These are phyloP conservation scores for Dichomitus squalens DNA, from an alignment of 1,284 basidiomycete genomes.

Conservation along the genomic window DNA sequence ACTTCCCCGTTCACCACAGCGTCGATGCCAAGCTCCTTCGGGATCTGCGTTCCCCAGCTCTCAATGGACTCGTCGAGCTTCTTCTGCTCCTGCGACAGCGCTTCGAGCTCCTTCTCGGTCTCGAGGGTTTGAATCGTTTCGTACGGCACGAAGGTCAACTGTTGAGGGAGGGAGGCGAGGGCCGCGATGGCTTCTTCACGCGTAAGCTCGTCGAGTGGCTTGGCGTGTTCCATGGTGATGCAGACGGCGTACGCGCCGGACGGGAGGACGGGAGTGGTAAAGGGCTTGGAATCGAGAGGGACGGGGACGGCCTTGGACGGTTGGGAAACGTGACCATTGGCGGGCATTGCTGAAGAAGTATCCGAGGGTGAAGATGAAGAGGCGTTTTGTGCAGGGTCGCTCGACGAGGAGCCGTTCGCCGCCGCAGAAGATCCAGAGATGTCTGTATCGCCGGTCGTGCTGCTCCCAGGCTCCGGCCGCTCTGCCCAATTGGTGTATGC, in stretches of 20 bases:
- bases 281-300: neutral
- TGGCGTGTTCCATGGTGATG: conserved; percentile 12
- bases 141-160: conserved; percentile 13
- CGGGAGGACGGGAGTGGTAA: neutral
- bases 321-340: neutral
- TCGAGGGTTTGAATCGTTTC: neutral
- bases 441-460: no score
- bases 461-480: neutral
- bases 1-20: no score
- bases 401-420: neutral
- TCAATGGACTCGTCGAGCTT: neutral
- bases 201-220: conserved; percentile 20
- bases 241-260: conserved; percentile 13
- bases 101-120: neutral
- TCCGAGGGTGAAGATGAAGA: neutral
- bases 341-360: neutral
- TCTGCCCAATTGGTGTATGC: neutral
- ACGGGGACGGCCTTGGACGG: neutral
- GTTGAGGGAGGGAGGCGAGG: conserved; percentile 20
- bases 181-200: conserved; percentile 21
- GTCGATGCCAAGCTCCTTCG: neutral
- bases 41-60: neutral
- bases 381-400: neutral
- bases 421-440: neutral
- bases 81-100: neutral